phyloP scores from a whole-genome alignment of 768 basidiomycete species.

The Leccinum obscurum region DNA sequence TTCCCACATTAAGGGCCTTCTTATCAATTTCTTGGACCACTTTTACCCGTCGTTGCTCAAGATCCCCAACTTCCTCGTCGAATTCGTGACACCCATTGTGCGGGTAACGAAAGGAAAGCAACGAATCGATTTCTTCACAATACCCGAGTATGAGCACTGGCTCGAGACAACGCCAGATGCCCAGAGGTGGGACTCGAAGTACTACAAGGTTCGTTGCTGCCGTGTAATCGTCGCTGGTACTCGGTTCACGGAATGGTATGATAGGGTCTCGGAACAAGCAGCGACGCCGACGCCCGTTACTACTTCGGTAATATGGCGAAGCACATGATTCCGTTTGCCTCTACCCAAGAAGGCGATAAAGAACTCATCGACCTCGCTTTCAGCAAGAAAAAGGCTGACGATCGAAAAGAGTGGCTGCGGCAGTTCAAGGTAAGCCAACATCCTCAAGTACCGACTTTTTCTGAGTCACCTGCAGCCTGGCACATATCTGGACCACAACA shows the following conservation, averaged over 20 bases:
- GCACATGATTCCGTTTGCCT: conserved; percentile 92
- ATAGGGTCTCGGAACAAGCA: conserved; percentile 95
- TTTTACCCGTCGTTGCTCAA: conserved; percentile 94
- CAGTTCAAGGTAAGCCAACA: conserved; percentile 69
- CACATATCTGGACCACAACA: conserved; percentile 87
- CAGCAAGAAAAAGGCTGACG: conserved; percentile 99
- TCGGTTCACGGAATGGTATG: conserved; percentile 3
- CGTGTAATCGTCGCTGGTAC: neutral
- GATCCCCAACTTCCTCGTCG: conserved; percentile 89
- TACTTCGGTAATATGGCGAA: conserved; percentile 93
- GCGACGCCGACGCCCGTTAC: conserved; percentile 82
- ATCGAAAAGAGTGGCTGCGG: conserved; percentile 97
- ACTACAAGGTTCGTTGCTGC: conserved; percentile 80
- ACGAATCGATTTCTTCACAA: conserved; percentile 89
- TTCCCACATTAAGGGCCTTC: conserved; percentile 99
- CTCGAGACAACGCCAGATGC: conserved; percentile 71
- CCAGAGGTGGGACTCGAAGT: conserved; percentile 88
- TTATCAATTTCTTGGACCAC: conserved; percentile 97
- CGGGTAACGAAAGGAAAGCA: conserved; percentile 84
- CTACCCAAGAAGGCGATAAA: conserved; percentile 77
- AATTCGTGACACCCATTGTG: conserved; percentile 98
- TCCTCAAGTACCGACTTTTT: neutral
- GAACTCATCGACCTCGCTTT: conserved; percentile 96
- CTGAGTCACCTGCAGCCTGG: conserved; percentile 64
- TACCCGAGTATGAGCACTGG: conserved; percentile 97